Base-by-base conservation (phyloP, 305 asterid genomes). In the Fraxinus dipetala region DNA sequence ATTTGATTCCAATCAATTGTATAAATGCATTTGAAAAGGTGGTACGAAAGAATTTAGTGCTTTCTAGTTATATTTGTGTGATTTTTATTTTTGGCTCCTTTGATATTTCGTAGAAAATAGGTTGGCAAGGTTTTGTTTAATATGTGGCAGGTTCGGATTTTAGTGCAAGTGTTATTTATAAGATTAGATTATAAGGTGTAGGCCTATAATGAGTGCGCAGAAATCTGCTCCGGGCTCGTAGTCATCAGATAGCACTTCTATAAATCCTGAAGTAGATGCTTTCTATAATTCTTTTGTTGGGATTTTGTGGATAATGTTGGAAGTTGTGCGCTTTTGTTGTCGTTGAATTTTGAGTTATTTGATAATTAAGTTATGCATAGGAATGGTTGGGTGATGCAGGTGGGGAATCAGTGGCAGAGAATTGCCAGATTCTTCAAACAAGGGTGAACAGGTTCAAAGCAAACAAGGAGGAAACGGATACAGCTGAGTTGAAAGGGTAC, bases 351-450 rank as follows among this genome's bases (percentile, higher is more conserved):
- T 63, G 56, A 59, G 6, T n/a, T 35, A 2, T 54, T n/a, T n/a
- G 67, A 69, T 40, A 75, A 48, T 65, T 56, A 83, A 73, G 70
- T 54, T 54, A 38, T 28, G 84, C 45, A 72, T 2, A 72, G 24
- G 65, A 14, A n/a, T 54, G 26, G 65, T n/a, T 56, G 26, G 24
- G 59, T 85, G 40, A 7, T 87, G 90, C 89, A 93, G 98, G 99
- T 75, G 99, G 99, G 76, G 97, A 91, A 35, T 92, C 98, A 1
- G 94, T 89, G 43, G 94, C 90, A 0, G 97, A 91, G 82, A 93
- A 95, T 86, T 95, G 98, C 82, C 97, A 95, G 89, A 95, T 95
- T 83, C 93, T 95, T 70, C 99, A 94, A 81, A 95, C 98, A 0
- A 92, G 97, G 85, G 98, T 94, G 13, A 95, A 93, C 83, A 85